Evolutionary conservation across 75 land plant genomes (phyloP), one percentile per base, ranked within the genome.

Genomic region (Cupressus sempervirens): DNA sequence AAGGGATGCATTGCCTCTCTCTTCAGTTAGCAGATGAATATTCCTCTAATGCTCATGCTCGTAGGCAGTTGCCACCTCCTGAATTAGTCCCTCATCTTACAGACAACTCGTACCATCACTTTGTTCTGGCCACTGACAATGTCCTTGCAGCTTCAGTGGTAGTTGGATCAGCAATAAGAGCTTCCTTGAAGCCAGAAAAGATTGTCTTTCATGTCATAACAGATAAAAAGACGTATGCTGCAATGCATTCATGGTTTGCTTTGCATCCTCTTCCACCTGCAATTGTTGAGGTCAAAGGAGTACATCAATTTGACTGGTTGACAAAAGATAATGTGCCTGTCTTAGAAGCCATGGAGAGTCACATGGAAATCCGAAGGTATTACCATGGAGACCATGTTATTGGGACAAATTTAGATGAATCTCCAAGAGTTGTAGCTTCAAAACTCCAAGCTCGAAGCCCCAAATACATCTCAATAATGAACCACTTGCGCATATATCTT

Each of bases 241-340:
- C 93, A 8, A 97, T 97, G 99, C 99, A 97, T 85, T 90, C 99
- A 82, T 97, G 99, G 99, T 97, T 97, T 91, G 95, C 97, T 23
- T 83, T 97, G 62, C 90, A 97, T 75, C 92, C 97, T 16, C 84
- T 93, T 58, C 89, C 89, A 75, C 95, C 97, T 76, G 95, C 97
- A 15, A 94, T 91, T 62, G 82, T 96, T 62, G 98, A 96, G 91
- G 98, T 96, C 82, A 96, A 95, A 87, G 92, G 98, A 32, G 88
- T 94, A 38, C 97, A 96, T 83, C 98, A 96, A 83, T 95, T 96
- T 86, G 94, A 94, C 52, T 96, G 97, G 97, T 87, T 96, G 89
- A 96, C 95, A 30, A 92, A 94, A 82, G 98, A 95, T 82, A 96
- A 95, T 85, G 94, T 95, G 46, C 98, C 98, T 35, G 95, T 96